Evolutionary conservation across 1,284 basidiomycete species (phyloP), one percentile per base, ranked within the genome.

Genomic region (Boletus hoseneyae): DNA sequence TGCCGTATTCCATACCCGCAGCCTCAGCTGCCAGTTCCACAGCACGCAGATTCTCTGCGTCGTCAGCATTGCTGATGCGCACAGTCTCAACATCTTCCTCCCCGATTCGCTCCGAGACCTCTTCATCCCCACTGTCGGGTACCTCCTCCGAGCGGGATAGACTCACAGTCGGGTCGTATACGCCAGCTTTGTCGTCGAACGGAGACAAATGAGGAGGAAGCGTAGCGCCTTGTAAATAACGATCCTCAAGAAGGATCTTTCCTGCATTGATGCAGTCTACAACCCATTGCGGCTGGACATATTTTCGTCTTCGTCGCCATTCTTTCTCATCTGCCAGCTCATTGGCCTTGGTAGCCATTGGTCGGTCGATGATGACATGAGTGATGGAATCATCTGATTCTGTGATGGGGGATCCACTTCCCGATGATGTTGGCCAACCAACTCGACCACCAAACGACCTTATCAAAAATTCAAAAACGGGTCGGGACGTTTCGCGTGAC

Each of bases 231-330:
- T 94, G 94, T 10, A 77, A 79, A 67, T 99, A 99, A 42, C 82
- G 76, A 51, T 89, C 94, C 59, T 95, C 90, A 1, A 93, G 78
- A 30, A 98, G 77, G 49, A 97, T 78, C 67, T 81, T 91, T 16
- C 85, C 83, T 19, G 85, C 81, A 69, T 99, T 99, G 64, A 97
- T 85, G 65, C 90, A 97, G 70, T 99, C 97, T 32, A 95, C 90
- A 25, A 98, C 82, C 96, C 97, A 99, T 70, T 99, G 97, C 15
- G 97, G 97, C 70, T 99, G 97, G 9, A 99, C 80, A 70, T 90
- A 93, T 60, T 91, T 92, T 60, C 95, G 80, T 65, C 84, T 82
- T 45, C 78, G 70, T 27, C 83, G 76, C 42, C 78, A 76, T 60
- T 85, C 80, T 56, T 80, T 76, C 60, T 87, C 80, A 50, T 80